Conservation (phyloP, 352 stramenopile species). For the Halophytophthora batemanensis region DNA sequence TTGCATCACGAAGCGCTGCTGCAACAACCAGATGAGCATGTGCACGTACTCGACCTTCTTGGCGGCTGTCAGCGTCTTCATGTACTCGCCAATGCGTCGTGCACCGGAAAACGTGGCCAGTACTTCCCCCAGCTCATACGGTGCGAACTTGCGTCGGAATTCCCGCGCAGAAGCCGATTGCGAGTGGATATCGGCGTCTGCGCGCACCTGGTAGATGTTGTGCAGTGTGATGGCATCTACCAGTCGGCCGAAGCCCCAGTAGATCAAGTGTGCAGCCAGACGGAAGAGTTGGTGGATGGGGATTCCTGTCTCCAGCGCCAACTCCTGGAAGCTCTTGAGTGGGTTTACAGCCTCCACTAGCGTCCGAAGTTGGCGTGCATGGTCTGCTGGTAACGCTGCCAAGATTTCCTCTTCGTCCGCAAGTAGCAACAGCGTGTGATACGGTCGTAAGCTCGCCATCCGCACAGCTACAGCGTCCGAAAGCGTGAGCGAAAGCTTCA, state of each 20-base stretch:
- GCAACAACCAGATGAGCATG: slow-evolving; percentile 87
- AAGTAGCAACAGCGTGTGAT: slow-evolving; percentile 80
- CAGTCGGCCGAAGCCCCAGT: slow-evolving; percentile 78
- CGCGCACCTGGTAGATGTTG: slow-evolving; percentile 84
- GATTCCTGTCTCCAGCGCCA: slow-evolving; percentile 71
- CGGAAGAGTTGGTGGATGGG: slow-evolving; percentile 83
- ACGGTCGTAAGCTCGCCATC: slow-evolving; percentile 68
- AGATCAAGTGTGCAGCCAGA: slow-evolving; percentile 77
- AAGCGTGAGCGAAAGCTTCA: slow-evolving; percentile 83
- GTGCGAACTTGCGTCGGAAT: slow-evolving; percentile 71
- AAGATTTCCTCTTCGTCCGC: slow-evolving; percentile 64
- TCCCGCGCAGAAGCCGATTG: slow-evolving; percentile 55
- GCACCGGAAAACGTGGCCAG: slow-evolving; percentile 71
- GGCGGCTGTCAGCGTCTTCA: slow-evolving; percentile 59
- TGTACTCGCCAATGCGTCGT: slow-evolving; percentile 69
- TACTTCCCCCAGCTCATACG: slow-evolving; percentile 69
- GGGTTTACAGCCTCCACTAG: slow-evolving; percentile 76
- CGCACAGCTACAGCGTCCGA: slow-evolving; percentile 57
- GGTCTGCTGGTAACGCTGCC: slow-evolving; percentile 59
- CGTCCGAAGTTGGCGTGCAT: slow-evolving; percentile 70
- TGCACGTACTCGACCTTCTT: slow-evolving; percentile 87
- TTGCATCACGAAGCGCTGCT: slow-evolving; percentile 80
- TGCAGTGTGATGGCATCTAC: slow-evolving; percentile 83
- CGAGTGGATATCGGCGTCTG: slow-evolving; percentile 47
- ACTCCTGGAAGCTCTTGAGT: slow-evolving; percentile 84